A percentile compares a stretch with the other conserved stretches of the same genome.
These are phyloP conservation scores for Lupinus albus DNA, from an alignment of 306 rosid genomes.

Conservation along the genomic window DNA sequence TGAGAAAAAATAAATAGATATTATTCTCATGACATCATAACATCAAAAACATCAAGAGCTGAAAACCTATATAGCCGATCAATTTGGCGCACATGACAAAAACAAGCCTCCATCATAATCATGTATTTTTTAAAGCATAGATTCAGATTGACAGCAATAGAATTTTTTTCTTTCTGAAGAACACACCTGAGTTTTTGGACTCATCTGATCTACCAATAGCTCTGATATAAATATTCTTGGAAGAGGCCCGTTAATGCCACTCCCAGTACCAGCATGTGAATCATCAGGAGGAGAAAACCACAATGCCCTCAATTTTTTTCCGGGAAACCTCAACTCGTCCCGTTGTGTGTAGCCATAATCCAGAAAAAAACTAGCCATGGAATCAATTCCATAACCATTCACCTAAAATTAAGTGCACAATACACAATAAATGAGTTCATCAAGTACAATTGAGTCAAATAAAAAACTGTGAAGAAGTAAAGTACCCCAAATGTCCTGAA, in stretches of 20 bases:
- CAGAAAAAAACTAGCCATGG: conserved; percentile 72
- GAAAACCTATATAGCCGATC: conserved; percentile 18
- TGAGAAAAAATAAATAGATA: not conserved
- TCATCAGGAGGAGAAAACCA: conserved; percentile 90
- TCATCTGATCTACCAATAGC: conserved; percentile 88
- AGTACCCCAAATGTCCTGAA: conserved; percentile 95
- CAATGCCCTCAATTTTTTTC: conserved; percentile 79
- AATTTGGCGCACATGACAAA: conserved; percentile 10
- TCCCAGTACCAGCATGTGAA: conserved; percentile 44
- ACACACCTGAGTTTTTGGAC: conserved; percentile 77
- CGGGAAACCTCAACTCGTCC: conserved; percentile 82
- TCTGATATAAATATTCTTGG: conserved; percentile 91
- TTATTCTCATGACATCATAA: not conserved
- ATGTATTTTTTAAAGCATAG: conserved; percentile 13
- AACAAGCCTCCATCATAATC: conserved; percentile 7
- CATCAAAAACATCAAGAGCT: not conserved
- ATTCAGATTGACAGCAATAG: conserved; percentile 25
- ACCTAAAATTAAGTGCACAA: conserved; percentile 53
- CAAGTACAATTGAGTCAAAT: conserved; percentile 4
- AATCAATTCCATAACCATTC: conserved; percentile 84
- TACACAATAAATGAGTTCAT: conserved; percentile 3
- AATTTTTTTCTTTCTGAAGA: not conserved
- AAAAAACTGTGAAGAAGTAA: conserved; percentile 3
- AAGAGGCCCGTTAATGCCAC: conserved; percentile 73
- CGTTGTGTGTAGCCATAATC: conserved; percentile 75